A percentile compares a stretch with the other conserved stretches of the same genome.
Conservation (phyloP, 176 grass and related monocot genomes). For the Ensete ventricosum region DNA sequence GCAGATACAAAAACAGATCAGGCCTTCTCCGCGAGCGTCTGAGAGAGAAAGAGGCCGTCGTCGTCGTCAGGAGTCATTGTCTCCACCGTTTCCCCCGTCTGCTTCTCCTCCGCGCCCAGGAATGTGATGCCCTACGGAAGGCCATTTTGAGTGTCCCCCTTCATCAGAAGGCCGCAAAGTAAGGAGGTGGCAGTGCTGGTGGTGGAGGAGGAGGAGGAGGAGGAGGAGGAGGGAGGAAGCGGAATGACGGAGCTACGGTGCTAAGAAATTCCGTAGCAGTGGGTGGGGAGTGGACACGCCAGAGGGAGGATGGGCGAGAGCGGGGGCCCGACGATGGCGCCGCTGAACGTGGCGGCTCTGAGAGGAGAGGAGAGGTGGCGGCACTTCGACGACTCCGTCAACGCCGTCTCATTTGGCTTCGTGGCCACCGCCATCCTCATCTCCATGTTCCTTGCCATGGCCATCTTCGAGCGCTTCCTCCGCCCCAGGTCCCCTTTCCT, state of each 20-base stretch:
- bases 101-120: too few species aligned
- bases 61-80: too few species aligned
- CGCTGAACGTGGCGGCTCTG: conserved; percentile 18
- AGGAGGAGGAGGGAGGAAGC: background rate
- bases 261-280: too few species aligned
- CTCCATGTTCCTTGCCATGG: conserved; percentile 98
- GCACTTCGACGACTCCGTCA: conserved; percentile 47
- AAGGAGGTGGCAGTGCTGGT: background rate
- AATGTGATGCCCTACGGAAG: too few species aligned
- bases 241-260: background rate
- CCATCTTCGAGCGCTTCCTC: conserved; percentile 85
- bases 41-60: too few species aligned
- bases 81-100: too few species aligned
- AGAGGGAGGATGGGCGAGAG: background rate
- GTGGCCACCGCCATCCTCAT: conserved; percentile 94
- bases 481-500: conserved; percentile 4
- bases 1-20: too few species aligned
- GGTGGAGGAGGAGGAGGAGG: background rate
- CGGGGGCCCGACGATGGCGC: conserved; percentile 32
- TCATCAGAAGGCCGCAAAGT: background rate
- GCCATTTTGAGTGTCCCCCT: too few species aligned
- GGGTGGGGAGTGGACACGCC: too few species aligned
- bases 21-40: too few species aligned
- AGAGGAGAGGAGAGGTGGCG: conserved; percentile 58
- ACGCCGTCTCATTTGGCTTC: conserved; percentile 94